These are phyloP conservation scores for Tephrocybe sp. DNA, from an alignment of 768 basidiomycete genomes.

Conservation along the genomic window DNA sequence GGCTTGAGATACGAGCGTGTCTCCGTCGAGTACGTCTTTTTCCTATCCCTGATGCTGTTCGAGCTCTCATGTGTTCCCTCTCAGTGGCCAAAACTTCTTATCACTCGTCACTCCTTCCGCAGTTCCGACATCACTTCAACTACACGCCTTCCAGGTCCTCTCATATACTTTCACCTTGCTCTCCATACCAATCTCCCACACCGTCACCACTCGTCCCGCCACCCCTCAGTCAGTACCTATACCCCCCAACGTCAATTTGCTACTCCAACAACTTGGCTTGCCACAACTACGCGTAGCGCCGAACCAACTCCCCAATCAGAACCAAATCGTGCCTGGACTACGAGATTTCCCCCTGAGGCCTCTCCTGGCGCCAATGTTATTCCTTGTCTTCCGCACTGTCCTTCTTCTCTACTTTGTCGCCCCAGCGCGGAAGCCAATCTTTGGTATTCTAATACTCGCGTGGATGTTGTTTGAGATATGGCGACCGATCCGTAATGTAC, in stretches of 20 bases:
- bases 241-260: conserved; percentile 55
- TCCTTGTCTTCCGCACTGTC: conserved; percentile 67
- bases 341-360: conserved; percentile 67
- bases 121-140: conserved; percentile 57
- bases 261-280: conserved; percentile 67
- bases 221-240: conserved; percentile 31
- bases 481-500: conserved; percentile 58
- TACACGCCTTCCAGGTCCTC: conserved; percentile 65
- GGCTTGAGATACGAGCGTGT: conserved; percentile 42
- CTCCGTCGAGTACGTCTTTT: conserved; percentile 38
- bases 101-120: conserved; percentile 44
- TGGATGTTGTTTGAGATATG: conserved; percentile 81
- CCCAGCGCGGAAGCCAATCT: conserved; percentile 69
- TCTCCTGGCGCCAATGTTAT: conserved; percentile 61
- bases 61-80: conserved; percentile 12
- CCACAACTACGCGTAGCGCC: conserved; percentile 45
- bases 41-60: not conserved
- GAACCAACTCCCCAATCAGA: conserved; percentile 25
- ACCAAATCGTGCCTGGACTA: conserved; percentile 37
- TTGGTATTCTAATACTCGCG: conserved; percentile 61
- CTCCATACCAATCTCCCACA: conserved; percentile 29
- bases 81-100: conserved; percentile 55
- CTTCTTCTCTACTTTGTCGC: conserved; percentile 78
- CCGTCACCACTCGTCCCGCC: conserved; percentile 21
- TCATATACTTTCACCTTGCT: conserved; percentile 56